Percentiles rank a stretch among this genome's conserved stretches.
Conservation (phyloP, 306 rosid genomes). For the Cucurbita ficifolia region DNA sequence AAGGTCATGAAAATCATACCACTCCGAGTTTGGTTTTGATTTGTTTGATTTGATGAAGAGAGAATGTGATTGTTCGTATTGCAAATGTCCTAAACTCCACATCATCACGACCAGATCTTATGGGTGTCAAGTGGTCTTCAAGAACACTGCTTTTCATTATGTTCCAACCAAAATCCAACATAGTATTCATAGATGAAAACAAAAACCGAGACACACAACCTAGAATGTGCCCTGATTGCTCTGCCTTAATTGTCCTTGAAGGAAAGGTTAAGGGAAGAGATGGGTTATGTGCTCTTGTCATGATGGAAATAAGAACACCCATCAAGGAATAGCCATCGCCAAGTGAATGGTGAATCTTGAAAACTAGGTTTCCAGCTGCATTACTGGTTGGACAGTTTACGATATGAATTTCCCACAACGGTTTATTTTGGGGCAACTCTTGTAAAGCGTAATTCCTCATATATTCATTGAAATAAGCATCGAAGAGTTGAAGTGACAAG, state of each 20-base stretch:
- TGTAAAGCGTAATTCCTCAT: slow-evolving; percentile 21
- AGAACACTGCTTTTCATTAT: slow-evolving; percentile 21
- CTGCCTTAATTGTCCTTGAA: neutral
- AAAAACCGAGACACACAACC: slow-evolving; percentile 1
- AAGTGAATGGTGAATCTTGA: slow-evolving; percentile 48
- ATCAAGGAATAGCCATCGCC: slow-evolving; percentile 56
- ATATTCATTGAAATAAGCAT: slow-evolving; percentile 20
- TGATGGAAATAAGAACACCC: slow-evolving; percentile 50
- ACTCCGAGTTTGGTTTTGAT: slow-evolving; percentile 41
- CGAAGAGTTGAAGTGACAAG: slow-evolving; percentile 13
- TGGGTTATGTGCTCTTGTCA: slow-evolving; percentile 33
- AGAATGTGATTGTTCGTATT: slow-evolving; percentile 19
- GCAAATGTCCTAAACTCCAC: slow-evolving; percentile 19
- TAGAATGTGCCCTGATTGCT: neutral
- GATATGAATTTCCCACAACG: slow-evolving; percentile 43
- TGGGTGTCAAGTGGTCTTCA: slow-evolving; percentile 40
- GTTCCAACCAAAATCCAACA: slow-evolving; percentile 28
- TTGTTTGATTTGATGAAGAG: slow-evolving; percentile 31
- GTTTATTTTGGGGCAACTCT: slow-evolving; percentile 19
- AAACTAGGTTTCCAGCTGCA: slow-evolving; percentile 20
- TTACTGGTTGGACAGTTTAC: slow-evolving; percentile 21
- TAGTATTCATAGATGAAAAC: slow-evolving; percentile 16
- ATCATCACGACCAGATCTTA: slow-evolving; percentile 25
- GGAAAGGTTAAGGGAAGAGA: slow-evolving; percentile 46
- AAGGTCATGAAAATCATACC: slow-evolving; percentile 13